Conservation (phyloP, 2,329 filamentous ascomycete species). For the Ceratocystis diversiconidia region DNA sequence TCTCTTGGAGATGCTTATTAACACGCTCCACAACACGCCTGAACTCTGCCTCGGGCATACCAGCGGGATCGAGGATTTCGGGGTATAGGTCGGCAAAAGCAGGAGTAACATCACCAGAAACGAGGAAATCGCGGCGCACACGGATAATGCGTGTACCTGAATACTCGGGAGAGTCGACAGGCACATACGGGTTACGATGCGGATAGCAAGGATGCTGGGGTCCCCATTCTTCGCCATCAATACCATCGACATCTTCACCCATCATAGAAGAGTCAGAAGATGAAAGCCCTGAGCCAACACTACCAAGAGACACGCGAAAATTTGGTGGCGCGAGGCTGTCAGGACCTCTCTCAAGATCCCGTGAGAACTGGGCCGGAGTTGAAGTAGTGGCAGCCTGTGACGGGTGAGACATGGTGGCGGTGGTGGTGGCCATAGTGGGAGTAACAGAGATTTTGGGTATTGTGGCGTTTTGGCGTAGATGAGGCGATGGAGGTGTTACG, state of each 20-base stretch:
- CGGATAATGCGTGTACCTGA: conserved; percentile 76
- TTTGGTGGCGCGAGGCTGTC: conserved; percentile 26
- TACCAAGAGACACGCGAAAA: conserved; percentile 35
- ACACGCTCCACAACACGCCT: conserved; percentile 66
- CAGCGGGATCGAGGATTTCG: conserved; percentile 76
- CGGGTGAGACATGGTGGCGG: conserved; percentile 23
- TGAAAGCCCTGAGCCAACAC: conserved; percentile 36
- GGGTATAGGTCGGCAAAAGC: conserved; percentile 93
- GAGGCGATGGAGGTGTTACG: conserved; percentile 17
- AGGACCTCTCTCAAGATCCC: conserved; percentile 42
- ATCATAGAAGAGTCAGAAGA: conserved; percentile 47
- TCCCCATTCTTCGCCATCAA: conserved; percentile 72
- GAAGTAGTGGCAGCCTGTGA: conserved; percentile 19
- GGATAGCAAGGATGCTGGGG: conserved; percentile 89
- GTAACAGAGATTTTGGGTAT: conserved; percentile 34
- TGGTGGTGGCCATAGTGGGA: conserved; percentile 22
- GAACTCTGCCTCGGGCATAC: conserved; percentile 76
- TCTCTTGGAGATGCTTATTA: conserved; percentile 60
- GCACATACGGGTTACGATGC: conserved; percentile 83
- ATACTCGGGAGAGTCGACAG: conserved; percentile 59
- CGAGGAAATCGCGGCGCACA: conserved; percentile 80
- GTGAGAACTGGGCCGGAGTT: conserved; percentile 28
- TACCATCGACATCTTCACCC: conserved; percentile 50
- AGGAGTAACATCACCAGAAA: conserved; percentile 76
- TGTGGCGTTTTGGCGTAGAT: conserved; percentile 36